Percentiles rank a stretch among this genome's conserved stretches.
phyloP scores from a whole-genome alignment of 148 eudicot species.

The Rhododendron molle region DNA sequence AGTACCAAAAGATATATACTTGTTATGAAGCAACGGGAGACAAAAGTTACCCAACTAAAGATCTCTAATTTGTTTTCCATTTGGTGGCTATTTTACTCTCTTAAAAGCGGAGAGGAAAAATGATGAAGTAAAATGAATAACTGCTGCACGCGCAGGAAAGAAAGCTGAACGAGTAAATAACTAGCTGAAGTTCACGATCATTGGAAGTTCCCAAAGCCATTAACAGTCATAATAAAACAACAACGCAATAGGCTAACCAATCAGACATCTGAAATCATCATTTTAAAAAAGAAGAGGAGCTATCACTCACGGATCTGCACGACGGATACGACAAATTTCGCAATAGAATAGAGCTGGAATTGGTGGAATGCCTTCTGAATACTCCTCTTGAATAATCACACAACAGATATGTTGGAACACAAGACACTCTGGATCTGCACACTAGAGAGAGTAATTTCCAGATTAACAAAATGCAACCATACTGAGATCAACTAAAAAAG shows the following conservation, averaged over 20 bases:
- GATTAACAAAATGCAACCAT: constrained; percentile 10
- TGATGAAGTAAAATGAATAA: neutral
- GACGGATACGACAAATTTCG: constrained; percentile 72
- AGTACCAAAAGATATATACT: neutral
- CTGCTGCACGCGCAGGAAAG: too few relatives aligned
- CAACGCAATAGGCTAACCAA: neutral
- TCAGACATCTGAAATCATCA: neutral
- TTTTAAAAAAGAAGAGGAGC: neutral
- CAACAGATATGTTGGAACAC: constrained; percentile 79
- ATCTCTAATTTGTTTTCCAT: neutral
- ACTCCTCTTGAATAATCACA: constrained; percentile 63
- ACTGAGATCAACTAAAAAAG: neutral
- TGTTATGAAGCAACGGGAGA: neutral
- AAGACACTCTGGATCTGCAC: constrained; percentile 66
- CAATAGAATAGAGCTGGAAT: constrained; percentile 34
- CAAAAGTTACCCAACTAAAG: neutral
- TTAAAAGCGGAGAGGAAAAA: neutral
- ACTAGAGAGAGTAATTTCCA: constrained; percentile 43
- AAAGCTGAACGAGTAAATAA: neutral
- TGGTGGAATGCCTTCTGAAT: constrained; percentile 38
- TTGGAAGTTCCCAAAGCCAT: neutral
- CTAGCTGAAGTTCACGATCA: constrained; percentile 3
- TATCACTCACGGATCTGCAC: constrained; percentile 92
- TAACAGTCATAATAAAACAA: neutral
- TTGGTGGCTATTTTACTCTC: neutral